Conservation (phyloP, 1,284 basidiomycete species). For the Boletus holoroseus region DNA sequence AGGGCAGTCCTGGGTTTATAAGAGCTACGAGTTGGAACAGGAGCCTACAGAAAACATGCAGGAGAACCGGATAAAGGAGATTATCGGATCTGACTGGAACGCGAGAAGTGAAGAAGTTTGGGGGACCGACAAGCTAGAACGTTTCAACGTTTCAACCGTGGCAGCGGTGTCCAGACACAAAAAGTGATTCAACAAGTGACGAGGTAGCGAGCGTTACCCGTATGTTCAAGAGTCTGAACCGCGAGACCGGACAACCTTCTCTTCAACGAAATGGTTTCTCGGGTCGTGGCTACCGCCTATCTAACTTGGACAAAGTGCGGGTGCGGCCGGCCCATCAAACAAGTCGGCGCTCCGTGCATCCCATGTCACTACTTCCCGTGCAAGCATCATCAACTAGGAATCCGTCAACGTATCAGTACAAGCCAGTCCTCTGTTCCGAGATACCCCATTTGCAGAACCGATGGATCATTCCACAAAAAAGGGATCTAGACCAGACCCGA, state of each 20-base stretch:
- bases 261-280: not conserved
- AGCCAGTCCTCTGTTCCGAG: slow-evolving; percentile 8
- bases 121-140: not conserved
- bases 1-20: slow-evolving; percentile 23
- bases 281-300: not conserved
- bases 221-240: not conserved
- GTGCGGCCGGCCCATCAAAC: no score
- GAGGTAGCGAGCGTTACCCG: not conserved
- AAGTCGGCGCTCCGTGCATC: slow-evolving; percentile 10
- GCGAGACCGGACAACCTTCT: not conserved
- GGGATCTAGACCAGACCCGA: not conserved
- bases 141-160: slow-evolving; percentile 8
- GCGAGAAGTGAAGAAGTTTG: slow-evolving; percentile 1
- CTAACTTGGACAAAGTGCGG: not conserved
- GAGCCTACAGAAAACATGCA: slow-evolving; percentile 20
- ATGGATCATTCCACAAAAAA: not conserved
- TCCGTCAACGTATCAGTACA: not conserved
- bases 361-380: not conserved
- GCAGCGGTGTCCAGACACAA: not conserved
- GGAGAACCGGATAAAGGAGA: slow-evolving; percentile 30
- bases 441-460: slow-evolving; percentile 13
- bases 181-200: not conserved
- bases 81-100: slow-evolving; percentile 31
- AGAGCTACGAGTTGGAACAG: slow-evolving; percentile 21
- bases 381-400: not conserved